Evolutionary conservation across 768 basidiomycete genomes (phyloP), one percentile per base, ranked within the genome.

Genomic region (Hydnum rufescens): DNA sequence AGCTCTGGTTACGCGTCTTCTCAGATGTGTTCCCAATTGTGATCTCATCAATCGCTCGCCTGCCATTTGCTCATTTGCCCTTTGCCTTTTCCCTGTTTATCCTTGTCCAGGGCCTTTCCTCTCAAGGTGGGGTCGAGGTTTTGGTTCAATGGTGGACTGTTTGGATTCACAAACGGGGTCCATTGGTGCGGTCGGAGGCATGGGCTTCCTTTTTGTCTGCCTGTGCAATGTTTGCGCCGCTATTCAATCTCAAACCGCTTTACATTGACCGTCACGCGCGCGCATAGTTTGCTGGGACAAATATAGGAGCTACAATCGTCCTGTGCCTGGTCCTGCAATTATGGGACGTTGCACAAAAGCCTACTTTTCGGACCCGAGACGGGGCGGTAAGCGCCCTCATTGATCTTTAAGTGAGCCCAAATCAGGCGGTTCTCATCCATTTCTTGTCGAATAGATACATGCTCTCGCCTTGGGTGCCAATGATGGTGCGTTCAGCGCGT

Each of bases 1-100:
- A n/a, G n/a, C n/a, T n/a, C n/a, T n/a, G n/a, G n/a, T n/a, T n/a
- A n/a, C n/a, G 8, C 13, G n/a, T n/a, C n/a, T n/a, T 47, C 44
- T 13, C 44, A 8, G 6, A 42, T 42, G 3, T 70, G 42, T 85
- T 86, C 62, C 88, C 87, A 0, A 89, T 83, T 1, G 69, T 82
- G 55, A 70, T 73, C 62, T 74, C 74, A 5, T 74, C 77, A 19
- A 66, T 79, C 23, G 72, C 76, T 0, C 74, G 80, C 19, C 70
- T 92, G 0, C 92, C 89, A 0, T 77, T 89, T 54, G 72, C 77
- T 8, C 75, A 95, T 4, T 68, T 95, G 16, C 87, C 87, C 0
- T 97, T 97, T 61, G 85, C 89, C 0, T 89, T 96, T 62, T 80
- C 82, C 0, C 88, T 92, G 65, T 96, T 97, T 67, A 87, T 96